These are phyloP conservation scores for Bacidia gigantensis DNA, from an alignment of 495 filamentous ascomycete species.

Conservation along the genomic window DNA sequence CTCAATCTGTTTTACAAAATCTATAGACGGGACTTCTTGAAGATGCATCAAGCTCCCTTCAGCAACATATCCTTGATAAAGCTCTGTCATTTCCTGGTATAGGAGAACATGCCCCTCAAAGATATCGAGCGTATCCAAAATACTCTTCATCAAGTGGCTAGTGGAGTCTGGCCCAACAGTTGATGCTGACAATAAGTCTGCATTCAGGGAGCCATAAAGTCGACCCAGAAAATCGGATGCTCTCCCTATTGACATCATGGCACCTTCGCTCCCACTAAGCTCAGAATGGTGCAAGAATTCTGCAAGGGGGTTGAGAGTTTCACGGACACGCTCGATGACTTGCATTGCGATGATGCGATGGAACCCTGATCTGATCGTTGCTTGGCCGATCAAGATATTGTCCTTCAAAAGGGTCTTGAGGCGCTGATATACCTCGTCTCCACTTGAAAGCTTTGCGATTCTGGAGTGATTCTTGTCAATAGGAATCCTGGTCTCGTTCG, in stretches of 20 bases:
- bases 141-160: background rate
- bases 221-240: background rate
- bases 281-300: background rate
- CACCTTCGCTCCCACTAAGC: background rate
- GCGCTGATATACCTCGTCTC: background rate
- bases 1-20: background rate
- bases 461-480: conserved; percentile 17
- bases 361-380: background rate
- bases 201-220: background rate
- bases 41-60: background rate
- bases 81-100: background rate
- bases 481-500: conserved; percentile 12
- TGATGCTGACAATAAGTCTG: background rate
- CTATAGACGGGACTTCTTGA: background rate
- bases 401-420: conserved; percentile 1
- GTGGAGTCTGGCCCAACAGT: background rate
- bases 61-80: background rate
- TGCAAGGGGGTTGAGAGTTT: background rate
- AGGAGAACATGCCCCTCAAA: background rate
- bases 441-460: conserved; percentile 18
- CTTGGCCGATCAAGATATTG: background rate
- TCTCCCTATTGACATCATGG: background rate
- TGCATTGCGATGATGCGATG: background rate
- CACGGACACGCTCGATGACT: background rate
- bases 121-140: background rate